Base-by-base conservation (phyloP, 1,139 yeast genomes). In the Lodderomyces theae region DNA sequence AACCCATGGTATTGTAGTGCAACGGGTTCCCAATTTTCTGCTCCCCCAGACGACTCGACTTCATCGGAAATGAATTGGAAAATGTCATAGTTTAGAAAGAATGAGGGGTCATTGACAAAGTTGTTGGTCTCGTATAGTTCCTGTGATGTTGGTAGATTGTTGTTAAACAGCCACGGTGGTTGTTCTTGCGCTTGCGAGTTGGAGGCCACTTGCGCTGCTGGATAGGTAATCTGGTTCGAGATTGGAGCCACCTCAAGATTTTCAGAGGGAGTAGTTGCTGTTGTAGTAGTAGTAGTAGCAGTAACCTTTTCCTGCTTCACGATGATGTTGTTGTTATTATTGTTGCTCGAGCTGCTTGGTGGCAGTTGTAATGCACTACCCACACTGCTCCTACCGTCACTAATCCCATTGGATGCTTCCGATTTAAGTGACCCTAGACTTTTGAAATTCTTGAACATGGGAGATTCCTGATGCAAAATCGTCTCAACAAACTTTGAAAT, bases 1-100 rank as follows among this genome's bases (percentile, higher is more conserved):
- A 56, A 40, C 3, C 58, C 61, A 42, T 56, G 58, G 34, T 51
- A 57, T 42, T 56, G 60, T 34, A 57, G 45, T 2, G 59, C 57
- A 7, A 54, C 53, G 1, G 60, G 61, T 25, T 51, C 54, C 52
- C 53, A 51, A 19, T 40, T 40, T 5, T 40, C 40, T 17, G 38
- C 37, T 10, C 29, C 35, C 7, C 37, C 35, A 16, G 46, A 37
- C 4, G 44, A 43, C 22, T 51, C 56, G n/a, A 52, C 42, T 32
- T 55, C 58, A 25, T 53, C 58, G 4, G 52, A 43, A 8, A 49
- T 47, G 34, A 51, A 49, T 35, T 48, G 52, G 37, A 49, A 49
- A 12, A 49, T 52, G 31, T 56, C 60, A 35, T 51, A 51, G 29
- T 50, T 52, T 33, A 53, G 40, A 32, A 53, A 49, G 33, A 49